Percentiles rank a stretch among this genome's conserved stretches.
Evolutionary conservation across 495 filamentous ascomycete species (phyloP).

Genomic region (Pseudevernia furfuracea): DNA sequence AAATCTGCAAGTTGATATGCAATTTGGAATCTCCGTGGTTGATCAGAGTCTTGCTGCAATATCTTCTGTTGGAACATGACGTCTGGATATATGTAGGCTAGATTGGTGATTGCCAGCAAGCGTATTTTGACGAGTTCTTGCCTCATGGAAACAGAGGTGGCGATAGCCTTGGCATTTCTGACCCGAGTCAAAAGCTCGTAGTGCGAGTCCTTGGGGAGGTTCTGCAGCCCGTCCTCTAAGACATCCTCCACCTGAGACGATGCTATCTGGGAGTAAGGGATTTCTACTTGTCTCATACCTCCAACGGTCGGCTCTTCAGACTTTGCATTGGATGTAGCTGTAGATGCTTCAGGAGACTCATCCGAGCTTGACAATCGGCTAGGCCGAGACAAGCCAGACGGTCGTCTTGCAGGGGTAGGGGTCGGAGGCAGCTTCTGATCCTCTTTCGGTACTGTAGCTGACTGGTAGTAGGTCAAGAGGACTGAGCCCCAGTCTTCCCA

Average conservation of each 20-base stretch:
- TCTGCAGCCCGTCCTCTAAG: slow-evolving; percentile 51
- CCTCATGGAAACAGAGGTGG: slow-evolving; percentile 53
- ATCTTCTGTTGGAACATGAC: slow-evolving; percentile 72
- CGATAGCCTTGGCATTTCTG: slow-evolving; percentile 70
- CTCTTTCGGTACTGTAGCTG: slow-evolving; percentile 27
- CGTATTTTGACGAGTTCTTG: slow-evolving; percentile 74
- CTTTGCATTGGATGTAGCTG: slow-evolving; percentile 30
- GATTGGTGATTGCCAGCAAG: slow-evolving; percentile 80
- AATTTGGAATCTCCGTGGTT: slow-evolving; percentile 81
- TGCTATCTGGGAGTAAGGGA: slow-evolving; percentile 57
- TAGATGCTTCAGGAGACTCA: slow-evolving; percentile 50
- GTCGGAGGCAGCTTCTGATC: slow-evolving; percentile 39
- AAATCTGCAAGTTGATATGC: slow-evolving; percentile 88
- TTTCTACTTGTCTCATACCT: slow-evolving; percentile 58
- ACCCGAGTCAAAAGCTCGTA: slow-evolving; percentile 84
- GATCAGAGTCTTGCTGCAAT: slow-evolving; percentile 79
- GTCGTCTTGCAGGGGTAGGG: slow-evolving; percentile 43
- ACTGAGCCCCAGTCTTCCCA: slow-evolving; percentile 68
- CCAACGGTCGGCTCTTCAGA: slow-evolving; percentile 32
- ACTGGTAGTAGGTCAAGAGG: slow-evolving; percentile 57
- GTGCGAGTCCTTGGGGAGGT: slow-evolving; percentile 62
- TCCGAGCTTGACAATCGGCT: slow-evolving; percentile 45
- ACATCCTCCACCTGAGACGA: slow-evolving; percentile 58
- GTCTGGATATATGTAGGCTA: slow-evolving; percentile 83
- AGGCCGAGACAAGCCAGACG: slow-evolving; percentile 32